Evolutionary conservation across 768 basidiomycete species (phyloP), one percentile per base, ranked within the genome.

Genomic region (Udeniomyces megalosporus): DNA sequence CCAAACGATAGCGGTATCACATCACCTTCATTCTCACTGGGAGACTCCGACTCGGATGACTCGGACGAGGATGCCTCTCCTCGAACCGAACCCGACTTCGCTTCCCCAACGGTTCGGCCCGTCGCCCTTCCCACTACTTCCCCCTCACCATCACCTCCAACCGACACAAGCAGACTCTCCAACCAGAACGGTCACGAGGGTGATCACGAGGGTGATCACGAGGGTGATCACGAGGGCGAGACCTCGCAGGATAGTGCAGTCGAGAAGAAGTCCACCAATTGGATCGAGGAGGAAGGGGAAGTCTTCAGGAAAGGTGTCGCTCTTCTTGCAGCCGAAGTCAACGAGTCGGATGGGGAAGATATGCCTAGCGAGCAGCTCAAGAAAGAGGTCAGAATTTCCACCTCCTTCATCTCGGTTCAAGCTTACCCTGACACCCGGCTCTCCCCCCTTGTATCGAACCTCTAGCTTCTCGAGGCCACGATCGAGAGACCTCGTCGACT

Each of bases 221-320:
- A 54, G 38, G 56, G 28, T 22, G 56, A 24, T 26, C 31, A 28
- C 31, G 42, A 44, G 2, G 42, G 28, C 2, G n/a, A 28, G n/a
- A 17, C 4, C 56, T n/a, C 11, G 3, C 31, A 24, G 4, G 11
- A 7, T 6, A 34, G 20, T 42, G 34, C 69, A 20, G 69, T 69
- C 49, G 69, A 67, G 28, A 47, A 66, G 52, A 65, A 64, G 45
- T 69, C 68, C 49, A 78, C 82, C 66, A 82, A 78, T 56, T 88
- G 86, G 84, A 85, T 92, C 0, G 86, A 83, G 60, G 95, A 97
- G 71, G 95, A 99, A 71, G 90, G 90, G 0, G 93, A 97, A 74
- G 85, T 97, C 45, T 96, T 96, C 76, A 78, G 92, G 46, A 92
- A 93, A 70, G 90, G 91, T 0, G 82, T 80, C 11, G 84, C 84